phyloP scores from a whole-genome alignment of 257 asterid genomes.

The Primulina huaijiensis region DNA sequence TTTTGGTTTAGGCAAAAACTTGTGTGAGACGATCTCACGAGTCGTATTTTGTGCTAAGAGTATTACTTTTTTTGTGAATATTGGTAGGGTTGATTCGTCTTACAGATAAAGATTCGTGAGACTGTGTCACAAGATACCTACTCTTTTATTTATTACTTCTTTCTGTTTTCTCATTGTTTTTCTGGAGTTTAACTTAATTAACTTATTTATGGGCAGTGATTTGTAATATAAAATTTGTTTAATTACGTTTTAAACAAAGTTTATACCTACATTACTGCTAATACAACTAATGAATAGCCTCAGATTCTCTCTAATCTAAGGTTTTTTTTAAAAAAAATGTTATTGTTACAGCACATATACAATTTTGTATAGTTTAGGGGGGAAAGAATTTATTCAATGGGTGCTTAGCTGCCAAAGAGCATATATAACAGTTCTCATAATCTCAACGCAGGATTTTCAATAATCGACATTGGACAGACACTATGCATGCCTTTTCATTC shows the following conservation, averaged over 20 bases:
- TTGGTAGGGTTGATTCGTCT: too few species aligned
- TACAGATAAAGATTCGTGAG: too few species aligned
- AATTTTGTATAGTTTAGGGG: not conserved
- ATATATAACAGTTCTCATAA: conserved; percentile 30
- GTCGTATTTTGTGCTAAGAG: too few species aligned
- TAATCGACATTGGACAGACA: conserved; percentile 32
- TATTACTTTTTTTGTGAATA: too few species aligned
- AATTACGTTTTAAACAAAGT: not conserved
- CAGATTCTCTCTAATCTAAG: conserved; percentile 25
- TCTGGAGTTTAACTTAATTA: too few species aligned
- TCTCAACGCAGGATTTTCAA: conserved; percentile 39
- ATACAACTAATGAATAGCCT: not conserved
- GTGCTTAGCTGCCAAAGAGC: conserved; percentile 42
- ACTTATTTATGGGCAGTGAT: too few species aligned
- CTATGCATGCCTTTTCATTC: not conserved
- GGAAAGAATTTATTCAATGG: conserved; percentile 21
- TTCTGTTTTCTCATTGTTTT: too few species aligned
- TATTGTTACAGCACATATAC: conserved; percentile 20
- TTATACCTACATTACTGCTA: not conserved
- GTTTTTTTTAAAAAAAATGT: not conserved
- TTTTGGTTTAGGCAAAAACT: too few species aligned
- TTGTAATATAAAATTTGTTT: too few species aligned
- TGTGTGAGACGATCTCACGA: too few species aligned
- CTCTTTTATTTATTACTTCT: too few species aligned
- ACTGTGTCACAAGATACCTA: too few species aligned